Conservation (phyloP, 2,329 filamentous ascomycete species). For the Cadophora malorum region DNA sequence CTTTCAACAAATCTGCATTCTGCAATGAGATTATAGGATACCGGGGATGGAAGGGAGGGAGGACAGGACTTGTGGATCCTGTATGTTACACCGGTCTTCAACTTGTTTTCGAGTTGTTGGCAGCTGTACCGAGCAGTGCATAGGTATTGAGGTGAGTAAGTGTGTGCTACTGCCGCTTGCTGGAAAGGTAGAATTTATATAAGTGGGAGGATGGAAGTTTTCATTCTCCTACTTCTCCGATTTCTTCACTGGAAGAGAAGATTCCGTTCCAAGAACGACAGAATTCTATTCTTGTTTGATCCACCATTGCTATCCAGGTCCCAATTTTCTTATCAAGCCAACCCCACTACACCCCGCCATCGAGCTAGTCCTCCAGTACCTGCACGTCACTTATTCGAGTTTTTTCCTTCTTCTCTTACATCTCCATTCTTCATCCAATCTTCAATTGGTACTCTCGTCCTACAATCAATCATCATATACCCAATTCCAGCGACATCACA, state of each 20-base stretch:
- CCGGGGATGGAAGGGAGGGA: background rate
- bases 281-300: slow-evolving; percentile 7
- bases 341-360: slow-evolving; percentile 29
- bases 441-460: background rate
- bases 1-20: slow-evolving; percentile 4
- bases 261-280: background rate
- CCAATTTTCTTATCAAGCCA: slow-evolving; percentile 11
- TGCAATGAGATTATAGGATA: slow-evolving; percentile 16
- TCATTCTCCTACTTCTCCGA: background rate
- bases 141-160: background rate
- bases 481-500: background rate
- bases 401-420: background rate
- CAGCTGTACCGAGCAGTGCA: background rate
- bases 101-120: background rate
- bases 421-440: background rate
- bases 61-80: background rate
- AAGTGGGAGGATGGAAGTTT: background rate
- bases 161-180: background rate
- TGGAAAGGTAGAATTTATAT: background rate
- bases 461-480: background rate
- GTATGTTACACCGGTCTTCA: background rate
- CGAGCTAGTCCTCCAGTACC: slow-evolving; percentile 1
- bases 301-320: slow-evolving; percentile 2
- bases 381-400: slow-evolving; percentile 3
- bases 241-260: background rate